Evolutionary conservation across 1,284 basidiomycete species (phyloP).

Genomic region (Trichosporon sp.): DNA sequence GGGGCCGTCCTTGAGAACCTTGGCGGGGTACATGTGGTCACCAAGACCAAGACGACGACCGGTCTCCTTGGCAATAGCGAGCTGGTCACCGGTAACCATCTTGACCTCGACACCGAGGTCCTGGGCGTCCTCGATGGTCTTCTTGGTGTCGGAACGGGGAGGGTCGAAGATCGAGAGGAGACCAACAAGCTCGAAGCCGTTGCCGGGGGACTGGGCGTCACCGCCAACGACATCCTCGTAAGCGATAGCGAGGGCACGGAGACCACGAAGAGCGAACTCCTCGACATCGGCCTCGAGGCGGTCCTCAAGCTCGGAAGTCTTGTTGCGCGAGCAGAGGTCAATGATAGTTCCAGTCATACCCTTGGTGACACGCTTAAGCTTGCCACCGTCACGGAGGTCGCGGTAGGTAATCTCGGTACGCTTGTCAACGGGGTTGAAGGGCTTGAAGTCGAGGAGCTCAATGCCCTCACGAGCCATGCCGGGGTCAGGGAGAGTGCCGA

Average conservation of each 20-base stretch:
- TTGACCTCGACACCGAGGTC: slow-evolving; percentile 96
- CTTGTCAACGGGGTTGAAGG: slow-evolving; percentile 99
- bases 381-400: slow-evolving; percentile 78
- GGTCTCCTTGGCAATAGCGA: slow-evolving; percentile 98
- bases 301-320: slow-evolving; percentile 85
- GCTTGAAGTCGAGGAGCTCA: slow-evolving; percentile 96
- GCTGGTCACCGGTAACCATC: slow-evolving; percentile 99
- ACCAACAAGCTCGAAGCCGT: slow-evolving; percentile 95
- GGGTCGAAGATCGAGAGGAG: slow-evolving; percentile 97
- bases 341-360: slow-evolving; percentile 98
- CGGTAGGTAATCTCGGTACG: slow-evolving; percentile 97
- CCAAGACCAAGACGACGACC: slow-evolving; percentile 93
- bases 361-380: slow-evolving; percentile 97
- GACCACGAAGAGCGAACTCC: slow-evolving; percentile 91
- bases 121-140: slow-evolving; percentile 95
- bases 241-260: slow-evolving; percentile 94
- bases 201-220: slow-evolving; percentile 57
- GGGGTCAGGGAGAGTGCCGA: slow-evolving; percentile 70
- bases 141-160: slow-evolving; percentile 95
- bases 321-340: slow-evolving; percentile 93
- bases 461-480: slow-evolving; percentile 79
- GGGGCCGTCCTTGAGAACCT: slow-evolving; percentile 89
- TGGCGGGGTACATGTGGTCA: slow-evolving; percentile 95
- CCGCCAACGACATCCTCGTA: slow-evolving; percentile 86
- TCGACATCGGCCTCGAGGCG: slow-evolving; percentile 90